A percentile compares a stretch with the other conserved stretches of the same genome.
phyloP scores from a whole-genome alignment of 169 alveolate genomes.

The Eimeria maxima region DNA sequence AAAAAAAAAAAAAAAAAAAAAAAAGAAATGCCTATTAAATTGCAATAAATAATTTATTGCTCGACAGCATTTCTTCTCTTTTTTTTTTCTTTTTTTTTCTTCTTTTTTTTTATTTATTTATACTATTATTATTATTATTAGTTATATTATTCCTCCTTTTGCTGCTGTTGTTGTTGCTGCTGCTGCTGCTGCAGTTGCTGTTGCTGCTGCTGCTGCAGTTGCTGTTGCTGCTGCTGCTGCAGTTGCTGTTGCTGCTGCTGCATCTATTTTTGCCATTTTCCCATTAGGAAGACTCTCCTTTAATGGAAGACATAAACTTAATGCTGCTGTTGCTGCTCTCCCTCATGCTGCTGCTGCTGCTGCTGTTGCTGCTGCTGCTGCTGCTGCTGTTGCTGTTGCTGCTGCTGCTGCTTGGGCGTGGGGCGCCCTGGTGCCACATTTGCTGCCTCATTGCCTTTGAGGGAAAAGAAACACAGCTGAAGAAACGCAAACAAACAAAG shows the following conservation, averaged over 20 bases:
- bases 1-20: no score
- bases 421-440: neutral
- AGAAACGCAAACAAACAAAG: neutral
- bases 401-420: constrained; percentile 40
- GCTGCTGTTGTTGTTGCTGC: no score
- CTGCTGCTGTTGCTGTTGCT: neutral
- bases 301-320: no score
- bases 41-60: neutral
- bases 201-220: neutral
- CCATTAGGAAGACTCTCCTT: no score
- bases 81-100: neutral
- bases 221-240: constrained; percentile 28
- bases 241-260: constrained; percentile 48
- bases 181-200: neutral
- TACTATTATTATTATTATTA: no score
- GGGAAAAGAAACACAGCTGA: neutral
- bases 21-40: neutral
- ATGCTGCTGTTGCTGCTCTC: neutral
- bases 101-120: no score
- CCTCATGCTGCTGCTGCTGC: neutral
- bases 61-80: neutral
- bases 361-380: neutral
- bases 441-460: neutral
- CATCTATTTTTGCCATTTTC: neutral
- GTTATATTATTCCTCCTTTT: no score